Evolutionary conservation across 148 eudicot species (phyloP).

Genomic region (Beta vulgaris): DNA sequence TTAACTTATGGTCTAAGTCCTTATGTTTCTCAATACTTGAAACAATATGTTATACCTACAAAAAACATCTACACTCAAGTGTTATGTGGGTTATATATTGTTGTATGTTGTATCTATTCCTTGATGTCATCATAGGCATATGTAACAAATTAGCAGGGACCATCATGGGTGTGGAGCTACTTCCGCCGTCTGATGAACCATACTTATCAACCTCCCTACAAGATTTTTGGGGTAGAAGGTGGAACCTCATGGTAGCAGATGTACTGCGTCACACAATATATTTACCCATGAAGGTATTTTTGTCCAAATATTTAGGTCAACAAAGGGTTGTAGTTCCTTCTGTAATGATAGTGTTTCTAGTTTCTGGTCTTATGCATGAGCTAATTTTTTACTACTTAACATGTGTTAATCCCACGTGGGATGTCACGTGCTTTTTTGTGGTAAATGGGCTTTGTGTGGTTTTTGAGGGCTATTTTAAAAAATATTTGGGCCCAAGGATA

Average conservation of each 20-base stretch:
- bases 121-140: slow-evolving; percentile 36
- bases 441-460: slow-evolving; percentile 52
- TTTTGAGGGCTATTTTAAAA: slow-evolving; percentile 36
- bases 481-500: slow-evolving; percentile 22
- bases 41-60: slow-evolving; percentile 3
- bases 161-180: slow-evolving; percentile 38
- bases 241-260: slow-evolving; percentile 48
- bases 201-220: slow-evolving; percentile 48
- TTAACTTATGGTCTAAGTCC: slow-evolving; percentile 28
- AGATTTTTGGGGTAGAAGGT: slow-evolving; percentile 60
- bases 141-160: slow-evolving; percentile 30
- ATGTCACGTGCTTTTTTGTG: slow-evolving; percentile 58
- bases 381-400: slow-evolving; percentile 45
- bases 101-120: slow-evolving; percentile 27
- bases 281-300: slow-evolving; percentile 29
- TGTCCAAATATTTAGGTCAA: slow-evolving; percentile 11
- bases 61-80: slow-evolving; percentile 14
- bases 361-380: slow-evolving; percentile 75
- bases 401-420: slow-evolving; percentile 55
- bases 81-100: slow-evolving; percentile 29
- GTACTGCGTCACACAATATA: slow-evolving; percentile 37
- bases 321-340: slow-evolving; percentile 22
- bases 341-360: slow-evolving; percentile 38
- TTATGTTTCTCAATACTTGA: slow-evolving; percentile 20
- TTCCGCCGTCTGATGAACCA: slow-evolving; percentile 54